Evolutionary conservation across 345 rosid species (phyloP).

Genomic region (Camelina sativa): DNA sequence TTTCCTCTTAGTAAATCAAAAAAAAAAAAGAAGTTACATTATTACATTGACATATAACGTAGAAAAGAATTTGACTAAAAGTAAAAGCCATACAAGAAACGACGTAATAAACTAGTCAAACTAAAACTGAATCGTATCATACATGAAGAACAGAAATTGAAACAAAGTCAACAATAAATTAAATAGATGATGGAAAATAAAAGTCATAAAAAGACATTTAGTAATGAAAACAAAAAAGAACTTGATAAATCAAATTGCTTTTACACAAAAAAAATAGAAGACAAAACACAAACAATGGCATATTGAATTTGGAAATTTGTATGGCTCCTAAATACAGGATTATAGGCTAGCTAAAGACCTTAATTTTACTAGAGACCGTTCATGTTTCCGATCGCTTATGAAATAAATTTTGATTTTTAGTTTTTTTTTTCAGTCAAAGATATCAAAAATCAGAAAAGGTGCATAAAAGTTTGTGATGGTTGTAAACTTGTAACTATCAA

Average conservation of each 20-base stretch:
- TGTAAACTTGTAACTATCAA: background rate
- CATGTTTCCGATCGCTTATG: background rate
- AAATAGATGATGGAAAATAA: background rate
- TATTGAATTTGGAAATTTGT: too few species aligned
- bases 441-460: background rate
- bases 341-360: too few species aligned
- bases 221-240: background rate
- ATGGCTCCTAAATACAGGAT: too few species aligned
- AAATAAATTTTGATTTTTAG: background rate
- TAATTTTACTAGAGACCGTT: too few species aligned
- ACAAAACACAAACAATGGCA: too few species aligned
- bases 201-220: background rate
- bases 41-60: background rate
- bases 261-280: background rate
- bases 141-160: background rate
- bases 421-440: constrained; percentile 1
- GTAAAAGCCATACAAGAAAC: background rate
- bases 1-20: background rate
- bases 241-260: background rate
- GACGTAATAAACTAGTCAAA: background rate
- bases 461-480: constrained; percentile 2
- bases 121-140: background rate
- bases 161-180: background rate
- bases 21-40: background rate
- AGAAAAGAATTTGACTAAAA: background rate